Conservation (phyloP, 1,139 yeast species). For the Hanseniaspora sp. region DNA sequence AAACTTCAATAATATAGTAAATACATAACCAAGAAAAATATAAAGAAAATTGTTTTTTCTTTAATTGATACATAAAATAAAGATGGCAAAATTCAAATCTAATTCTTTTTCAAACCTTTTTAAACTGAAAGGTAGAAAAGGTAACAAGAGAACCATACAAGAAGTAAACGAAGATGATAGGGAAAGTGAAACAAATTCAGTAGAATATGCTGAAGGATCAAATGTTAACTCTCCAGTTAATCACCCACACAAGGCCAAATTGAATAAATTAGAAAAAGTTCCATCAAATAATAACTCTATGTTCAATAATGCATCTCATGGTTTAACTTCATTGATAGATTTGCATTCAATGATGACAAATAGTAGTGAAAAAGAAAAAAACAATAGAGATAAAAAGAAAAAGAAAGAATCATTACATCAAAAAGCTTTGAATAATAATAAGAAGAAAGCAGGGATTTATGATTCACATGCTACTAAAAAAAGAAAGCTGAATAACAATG, state of each 20-base stretch:
- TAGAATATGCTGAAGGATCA: no score
- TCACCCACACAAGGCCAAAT: no score
- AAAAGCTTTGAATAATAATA: slow-evolving; percentile 10
- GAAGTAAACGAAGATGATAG: slow-evolving; percentile 9
- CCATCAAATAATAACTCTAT: slow-evolving; percentile 1
- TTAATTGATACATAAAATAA: neutral
- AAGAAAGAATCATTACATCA: slow-evolving; percentile 2
- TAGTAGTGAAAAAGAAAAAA: neutral
- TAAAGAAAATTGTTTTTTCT: neutral
- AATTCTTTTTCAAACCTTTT: slow-evolving; percentile 16
- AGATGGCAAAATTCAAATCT: slow-evolving; percentile 16
- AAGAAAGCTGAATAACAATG: slow-evolving; percentile 10
- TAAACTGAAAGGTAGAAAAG: slow-evolving; percentile 13
- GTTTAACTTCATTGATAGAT: slow-evolving; percentile 12
- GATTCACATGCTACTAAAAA: slow-evolving; percentile 5
- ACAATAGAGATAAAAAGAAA: slow-evolving; percentile 1
- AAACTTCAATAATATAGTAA: no score
- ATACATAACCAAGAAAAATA: neutral
- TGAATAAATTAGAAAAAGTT: neutral
- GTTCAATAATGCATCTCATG: slow-evolving; percentile 1
- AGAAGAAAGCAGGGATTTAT: slow-evolving; percentile 7
- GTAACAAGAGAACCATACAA: slow-evolving; percentile 12
- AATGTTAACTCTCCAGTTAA: no score
- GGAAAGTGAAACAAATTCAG: neutral
- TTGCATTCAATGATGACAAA: slow-evolving; percentile 6